Evolutionary conservation across 305 asterid species (phyloP), one percentile per base, ranked within the genome.

Genomic region (Lippia alba): DNA sequence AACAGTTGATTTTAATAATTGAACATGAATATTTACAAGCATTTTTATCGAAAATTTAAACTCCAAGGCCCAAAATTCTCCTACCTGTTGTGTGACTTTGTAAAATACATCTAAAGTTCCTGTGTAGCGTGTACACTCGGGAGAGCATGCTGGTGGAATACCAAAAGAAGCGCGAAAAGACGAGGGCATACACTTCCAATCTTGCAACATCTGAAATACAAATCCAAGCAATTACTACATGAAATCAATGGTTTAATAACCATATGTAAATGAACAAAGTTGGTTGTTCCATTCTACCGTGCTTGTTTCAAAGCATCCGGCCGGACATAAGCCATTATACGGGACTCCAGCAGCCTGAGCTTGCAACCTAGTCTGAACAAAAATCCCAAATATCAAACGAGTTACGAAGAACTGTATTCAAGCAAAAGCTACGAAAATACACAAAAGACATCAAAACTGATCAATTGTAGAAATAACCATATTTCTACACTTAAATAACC

Each of bases 271-370:
- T 1, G 14, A 19, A 49, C 16, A 60, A 70, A 59, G 5, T 12
- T 18, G 34, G 45, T 50, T 60, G 40, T 32, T 41, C 6, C 78
- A 92, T 32, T 41, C 8, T 79, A 92, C 96, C 77, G 78, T 16
- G 64, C 68, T 80, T 4, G 87, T 58, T 64, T 72, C 84, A 24
- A 75, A 72, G 79, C 86, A 82, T 44, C 76, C 80, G 33, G 78
- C 20, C 62, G 59, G 76, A 65, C 84, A 75, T 2, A 85, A 70
- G 61, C 74, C 78, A 69, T 76, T 73, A 66, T 83, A 81, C 59
- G 92, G 85, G 24, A 83, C 89, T 45, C 96, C 89, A 65, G 96
- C 96, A 58, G 97, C 96, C 84, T 94, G 98, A 61, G 97, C 96
- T 84, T 93, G 98, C 83, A 93, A 80, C 88, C 98, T 89, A 40